Percentiles rank a stretch among this genome's conserved stretches.
phyloP scores from a whole-genome alignment of 1,139 yeast species.

The Yamadazyma diddensiae region DNA sequence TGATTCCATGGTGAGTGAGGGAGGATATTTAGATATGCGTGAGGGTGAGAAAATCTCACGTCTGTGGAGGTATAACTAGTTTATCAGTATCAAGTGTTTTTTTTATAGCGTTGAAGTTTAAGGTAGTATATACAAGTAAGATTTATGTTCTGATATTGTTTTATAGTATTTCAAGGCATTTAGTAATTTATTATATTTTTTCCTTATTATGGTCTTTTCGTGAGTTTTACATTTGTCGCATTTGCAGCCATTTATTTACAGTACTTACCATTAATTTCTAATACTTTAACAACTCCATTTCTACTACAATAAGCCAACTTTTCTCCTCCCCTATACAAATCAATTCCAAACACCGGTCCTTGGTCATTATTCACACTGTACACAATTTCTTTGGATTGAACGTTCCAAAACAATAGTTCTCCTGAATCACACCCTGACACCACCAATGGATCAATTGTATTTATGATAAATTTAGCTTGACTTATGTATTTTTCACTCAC shows the following conservation, averaged over 20 bases:
- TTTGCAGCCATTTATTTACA: too few species aligned
- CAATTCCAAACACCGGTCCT: constrained; percentile 50
- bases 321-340: constrained; percentile 32
- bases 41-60: too few species aligned
- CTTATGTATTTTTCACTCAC: constrained; percentile 47
- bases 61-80: too few species aligned
- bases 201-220: too few species aligned
- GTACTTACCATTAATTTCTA: constrained; percentile 6
- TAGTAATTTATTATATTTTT: too few species aligned
- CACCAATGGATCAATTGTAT: constrained; percentile 37
- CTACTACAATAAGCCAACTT: constrained; percentile 37
- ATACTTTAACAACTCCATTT: constrained; percentile 22
- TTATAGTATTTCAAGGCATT: too few species aligned
- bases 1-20: constrained; percentile 27
- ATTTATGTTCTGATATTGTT: too few species aligned
- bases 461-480: constrained; percentile 46
- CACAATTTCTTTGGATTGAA: constrained; percentile 60
- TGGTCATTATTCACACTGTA: constrained; percentile 21
- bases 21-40: too few species aligned
- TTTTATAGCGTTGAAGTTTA: too few species aligned
- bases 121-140: too few species aligned
- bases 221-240: too few species aligned
- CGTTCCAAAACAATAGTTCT: constrained; percentile 67
- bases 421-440: constrained; percentile 69
- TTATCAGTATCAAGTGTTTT: too few species aligned